Evolutionary conservation across 2,329 filamentous ascomycete species (phyloP).

Genomic region (Gyromitra esculenta): DNA sequence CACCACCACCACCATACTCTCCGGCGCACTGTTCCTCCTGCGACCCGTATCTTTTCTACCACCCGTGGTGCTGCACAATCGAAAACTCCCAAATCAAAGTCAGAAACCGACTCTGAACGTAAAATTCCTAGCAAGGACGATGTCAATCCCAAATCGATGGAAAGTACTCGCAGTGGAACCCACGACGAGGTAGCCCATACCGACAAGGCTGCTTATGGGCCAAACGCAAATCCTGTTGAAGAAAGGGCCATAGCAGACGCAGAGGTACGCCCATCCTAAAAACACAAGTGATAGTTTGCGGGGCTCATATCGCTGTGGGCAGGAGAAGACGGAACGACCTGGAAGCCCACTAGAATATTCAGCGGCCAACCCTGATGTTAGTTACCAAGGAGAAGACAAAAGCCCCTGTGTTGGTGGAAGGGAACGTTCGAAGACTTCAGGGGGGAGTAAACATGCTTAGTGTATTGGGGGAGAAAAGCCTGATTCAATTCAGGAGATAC

Average conservation of each 20-base stretch:
- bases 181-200: conserved; percentile 41
- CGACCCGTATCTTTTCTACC: conserved; percentile 19
- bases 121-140: conserved; percentile 35
- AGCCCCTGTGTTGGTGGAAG: background rate
- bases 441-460: conserved; percentile 33
- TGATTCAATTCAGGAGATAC: background rate
- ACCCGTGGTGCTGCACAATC: background rate
- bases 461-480: background rate
- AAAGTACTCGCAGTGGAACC: conserved; percentile 25
- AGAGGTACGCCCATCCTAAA: conserved; percentile 17
- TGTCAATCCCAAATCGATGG: conserved; percentile 15
- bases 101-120: background rate
- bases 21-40: conserved; percentile 14
- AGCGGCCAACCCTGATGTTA: conserved; percentile 17
- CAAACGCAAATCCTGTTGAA: conserved; percentile 30
- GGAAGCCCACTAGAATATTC: conserved; percentile 34
- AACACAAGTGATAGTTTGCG: background rate
- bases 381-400: conserved; percentile 30
- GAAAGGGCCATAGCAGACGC: conserved; percentile 19
- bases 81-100: conserved; percentile 9
- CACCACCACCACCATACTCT: conserved; percentile 20
- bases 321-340: conserved; percentile 17
- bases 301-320: conserved; percentile 4
- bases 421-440: conserved; percentile 24
- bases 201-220: conserved; percentile 17